Base-by-base conservation (phyloP, 257 asterid species). In the Gentiana macrophylla region DNA sequence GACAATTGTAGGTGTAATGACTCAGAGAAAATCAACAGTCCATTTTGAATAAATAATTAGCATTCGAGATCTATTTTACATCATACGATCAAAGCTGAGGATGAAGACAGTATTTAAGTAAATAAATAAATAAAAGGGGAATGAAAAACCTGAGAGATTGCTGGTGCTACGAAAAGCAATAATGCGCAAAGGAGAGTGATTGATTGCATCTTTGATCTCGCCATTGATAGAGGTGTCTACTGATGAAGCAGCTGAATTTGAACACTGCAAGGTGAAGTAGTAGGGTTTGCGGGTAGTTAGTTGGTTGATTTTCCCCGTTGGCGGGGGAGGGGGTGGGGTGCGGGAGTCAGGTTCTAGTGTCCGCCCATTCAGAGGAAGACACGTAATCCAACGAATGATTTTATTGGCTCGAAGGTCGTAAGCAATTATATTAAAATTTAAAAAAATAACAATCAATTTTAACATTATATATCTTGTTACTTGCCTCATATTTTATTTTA, bases 141-240 rank as follows among this genome's bases (percentile, higher is more conserved):
- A 64, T 12, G 36, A 24, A 54, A 5, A 49, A 84, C 94, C 94
- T 80, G 82, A 59, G 60, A 52, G 59, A 74, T 41, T 36, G 65
- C 66, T 44, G 64, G 66, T 62, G 72, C 48, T 64, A 79, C 72
- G 62, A 79, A 36, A 65, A 84, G 57, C 6, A 66, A 37, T 12
- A 81, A 50, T 52, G 60, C 50, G 66, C 67, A 55, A 50, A 76
- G 61, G 52, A 70, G 58, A 3, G 46, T 2, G 8, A 69, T 32
- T 33, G 57, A 35, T 37, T 62, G 56, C 59, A 57, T 60, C 49
- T 12, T 47, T 24, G 37, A 53, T 49, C 55, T 68, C 70, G 69
- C 77, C 84, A 74, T 79, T n/a, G 65, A 12, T n/a, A 15, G 24
- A 15, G 24, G 24, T 15, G 0, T 15, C 24, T 15, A 15, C 24